A percentile compares a stretch with the other conserved stretches of the same genome.
These are phyloP conservation scores for Chenopodium album DNA, from an alignment of 148 eudicot genomes.

Conservation along the genomic window DNA sequence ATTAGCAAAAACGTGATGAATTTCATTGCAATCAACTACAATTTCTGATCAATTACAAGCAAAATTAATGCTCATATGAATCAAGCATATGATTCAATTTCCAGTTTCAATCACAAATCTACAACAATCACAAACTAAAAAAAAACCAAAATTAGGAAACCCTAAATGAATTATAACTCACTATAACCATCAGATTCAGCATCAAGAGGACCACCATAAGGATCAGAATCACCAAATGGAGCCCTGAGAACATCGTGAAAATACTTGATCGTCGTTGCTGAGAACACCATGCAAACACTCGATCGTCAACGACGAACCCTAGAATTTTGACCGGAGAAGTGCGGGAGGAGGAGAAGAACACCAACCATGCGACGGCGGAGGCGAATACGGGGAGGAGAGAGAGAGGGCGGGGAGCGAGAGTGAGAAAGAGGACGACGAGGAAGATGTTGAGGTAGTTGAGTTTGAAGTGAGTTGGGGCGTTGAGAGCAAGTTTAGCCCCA, in stretches of 20 bases:
- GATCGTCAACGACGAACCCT: constrained; percentile 10
- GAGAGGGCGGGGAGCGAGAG: constrained; percentile 19
- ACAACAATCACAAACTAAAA: not conserved
- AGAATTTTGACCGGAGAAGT: constrained; percentile 1
- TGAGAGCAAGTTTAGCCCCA: not conserved
- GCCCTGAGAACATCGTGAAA: constrained; percentile 40
- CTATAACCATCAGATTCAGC: constrained; percentile 38
- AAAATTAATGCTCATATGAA: not conserved
- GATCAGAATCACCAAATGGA: constrained; percentile 44
- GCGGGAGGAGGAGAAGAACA: constrained; percentile 8
- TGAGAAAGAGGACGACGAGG: constrained; percentile 20
- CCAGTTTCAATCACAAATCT: not conserved
- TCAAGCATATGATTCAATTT: not conserved
- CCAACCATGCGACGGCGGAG: constrained; percentile 1
- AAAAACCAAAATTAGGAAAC: not conserved
- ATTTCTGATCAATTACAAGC: not conserved
- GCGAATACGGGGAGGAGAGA: constrained; percentile 26
- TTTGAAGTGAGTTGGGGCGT: constrained; percentile 15
- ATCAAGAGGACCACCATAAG: constrained; percentile 53
- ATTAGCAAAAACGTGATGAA: not conserved
- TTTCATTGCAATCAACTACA: not conserved
- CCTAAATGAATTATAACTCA: constrained; percentile 30
- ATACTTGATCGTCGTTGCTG: not conserved
- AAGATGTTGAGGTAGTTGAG: constrained; percentile 19
- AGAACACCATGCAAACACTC: not conserved